Percentiles rank a stretch among this genome's conserved stretches.
Conservation (phyloP, 177 flowering plant species). For the Vitis hybrid region DNA sequence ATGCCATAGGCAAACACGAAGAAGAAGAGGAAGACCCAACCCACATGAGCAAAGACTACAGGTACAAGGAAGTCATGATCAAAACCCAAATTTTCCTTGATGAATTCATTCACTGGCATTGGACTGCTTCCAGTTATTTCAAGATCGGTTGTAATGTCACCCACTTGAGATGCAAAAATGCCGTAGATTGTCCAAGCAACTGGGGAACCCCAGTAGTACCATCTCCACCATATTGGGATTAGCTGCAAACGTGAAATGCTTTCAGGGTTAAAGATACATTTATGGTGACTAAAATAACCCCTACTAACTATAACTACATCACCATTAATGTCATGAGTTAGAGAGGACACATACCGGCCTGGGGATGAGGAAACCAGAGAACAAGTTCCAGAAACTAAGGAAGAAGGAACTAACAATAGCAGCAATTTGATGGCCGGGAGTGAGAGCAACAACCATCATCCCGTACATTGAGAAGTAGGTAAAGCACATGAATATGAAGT, state of each 20-base stretch:
- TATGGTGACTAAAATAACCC: no score
- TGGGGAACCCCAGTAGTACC: slow-evolving; percentile 88
- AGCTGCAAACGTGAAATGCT: slow-evolving; percentile 33
- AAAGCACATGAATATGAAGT: slow-evolving; percentile 56
- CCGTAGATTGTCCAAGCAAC: slow-evolving; percentile 84
- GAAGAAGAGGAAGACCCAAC: slow-evolving; percentile 58
- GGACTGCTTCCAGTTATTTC: slow-evolving; percentile 26
- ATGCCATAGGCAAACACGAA: slow-evolving; percentile 69
- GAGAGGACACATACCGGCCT: slow-evolving; percentile 32
- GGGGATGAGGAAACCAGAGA: slow-evolving; percentile 62
- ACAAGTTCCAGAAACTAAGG: slow-evolving; percentile 61
- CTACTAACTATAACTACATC: no score
- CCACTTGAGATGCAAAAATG: slow-evolving; percentile 63
- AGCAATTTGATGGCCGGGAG: slow-evolving; percentile 57
- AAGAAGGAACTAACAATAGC: slow-evolving; percentile 57
- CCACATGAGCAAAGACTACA: slow-evolving; percentile 51
- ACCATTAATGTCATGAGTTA: no score
- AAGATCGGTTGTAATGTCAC: slow-evolving; percentile 29
- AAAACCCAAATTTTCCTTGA: slow-evolving; percentile 42
- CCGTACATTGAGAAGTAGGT: slow-evolving; percentile 56
- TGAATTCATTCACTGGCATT: slow-evolving; percentile 31
- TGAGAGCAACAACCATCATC: slow-evolving; percentile 71
- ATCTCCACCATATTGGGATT: slow-evolving; percentile 92
- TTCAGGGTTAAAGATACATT: neutral
- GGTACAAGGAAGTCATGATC: slow-evolving; percentile 50